Conservation (phyloP, 441 rosid genomes). For the Monsonia emarginata region DNA sequence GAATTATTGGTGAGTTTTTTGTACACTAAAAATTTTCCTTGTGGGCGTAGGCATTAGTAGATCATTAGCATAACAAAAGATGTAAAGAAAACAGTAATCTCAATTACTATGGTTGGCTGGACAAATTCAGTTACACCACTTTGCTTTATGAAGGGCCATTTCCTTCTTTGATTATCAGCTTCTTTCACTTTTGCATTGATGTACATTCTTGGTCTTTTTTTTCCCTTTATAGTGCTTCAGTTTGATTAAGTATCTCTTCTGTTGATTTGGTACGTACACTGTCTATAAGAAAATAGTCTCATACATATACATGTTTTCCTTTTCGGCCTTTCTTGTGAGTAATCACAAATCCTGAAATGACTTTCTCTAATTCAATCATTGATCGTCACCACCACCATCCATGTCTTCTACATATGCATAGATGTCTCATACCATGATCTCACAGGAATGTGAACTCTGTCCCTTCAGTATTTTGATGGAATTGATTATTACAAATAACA, state of each 20-base stretch:
- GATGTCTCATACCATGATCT: background rate
- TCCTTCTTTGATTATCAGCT: background rate
- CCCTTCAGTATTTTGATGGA: background rate
- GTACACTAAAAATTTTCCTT: background rate
- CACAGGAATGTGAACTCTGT: background rate
- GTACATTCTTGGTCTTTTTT: background rate
- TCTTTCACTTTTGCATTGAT: background rate
- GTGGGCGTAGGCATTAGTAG: background rate
- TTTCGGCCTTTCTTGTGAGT: background rate
- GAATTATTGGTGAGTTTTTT: slow-evolving; percentile 49
- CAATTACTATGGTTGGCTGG: background rate
- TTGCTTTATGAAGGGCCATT: background rate
- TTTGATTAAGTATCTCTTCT: background rate
- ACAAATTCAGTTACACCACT: background rate
- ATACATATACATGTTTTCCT: background rate
- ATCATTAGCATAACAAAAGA: background rate
- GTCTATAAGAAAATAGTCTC: no score
- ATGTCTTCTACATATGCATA: background rate
- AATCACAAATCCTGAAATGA: background rate
- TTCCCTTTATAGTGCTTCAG: background rate
- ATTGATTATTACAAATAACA: background rate
- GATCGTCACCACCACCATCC: background rate
- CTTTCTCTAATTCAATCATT: background rate
- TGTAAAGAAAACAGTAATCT: background rate
- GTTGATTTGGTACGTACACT: no score